Percentiles rank a stretch among this genome's conserved stretches.
Evolutionary conservation across 768 basidiomycete species (phyloP).

Genomic region (Tylopilus cervinicoccineus): DNA sequence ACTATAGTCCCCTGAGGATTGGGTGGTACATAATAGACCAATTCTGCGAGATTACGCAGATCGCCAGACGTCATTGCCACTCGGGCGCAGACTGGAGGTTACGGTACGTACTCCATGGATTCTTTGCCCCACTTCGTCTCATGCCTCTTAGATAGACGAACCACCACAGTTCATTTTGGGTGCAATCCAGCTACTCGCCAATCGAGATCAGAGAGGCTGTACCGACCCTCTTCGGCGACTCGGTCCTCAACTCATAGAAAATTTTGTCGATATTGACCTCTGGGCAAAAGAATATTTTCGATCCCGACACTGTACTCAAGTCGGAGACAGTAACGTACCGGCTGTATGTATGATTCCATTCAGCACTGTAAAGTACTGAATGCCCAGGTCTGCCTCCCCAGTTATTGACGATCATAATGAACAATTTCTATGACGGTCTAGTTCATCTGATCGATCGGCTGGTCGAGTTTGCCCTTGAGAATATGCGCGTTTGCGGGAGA

Average conservation of each 20-base stretch:
- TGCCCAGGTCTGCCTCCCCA: constrained; percentile 2
- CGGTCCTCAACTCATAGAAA: constrained; percentile 30
- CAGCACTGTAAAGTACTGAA: neutral
- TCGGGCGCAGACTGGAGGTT: constrained; percentile 23
- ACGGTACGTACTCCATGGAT: constrained; percentile 13
- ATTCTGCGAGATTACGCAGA: constrained; percentile 27
- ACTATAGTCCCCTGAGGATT: constrained; percentile 16
- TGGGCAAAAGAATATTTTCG: constrained; percentile 30
- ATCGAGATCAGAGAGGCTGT: constrained; percentile 17
- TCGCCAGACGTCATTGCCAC: constrained; percentile 23
- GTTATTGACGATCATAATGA: constrained; percentile 28
- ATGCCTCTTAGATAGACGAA: constrained; percentile 21
- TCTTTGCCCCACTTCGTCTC: neutral
- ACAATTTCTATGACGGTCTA: constrained; percentile 30
- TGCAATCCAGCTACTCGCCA: constrained; percentile 26
- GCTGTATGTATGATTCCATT: constrained; percentile 13
- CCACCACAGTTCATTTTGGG: constrained; percentile 24
- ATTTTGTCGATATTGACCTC: constrained; percentile 25
- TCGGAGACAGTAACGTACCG: constrained; percentile 16
- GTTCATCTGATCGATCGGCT: constrained; percentile 27
- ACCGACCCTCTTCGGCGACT: constrained; percentile 18
- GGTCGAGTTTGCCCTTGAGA: constrained; percentile 20
- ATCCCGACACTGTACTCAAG: constrained; percentile 11
- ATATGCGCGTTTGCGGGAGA: constrained; percentile 22
- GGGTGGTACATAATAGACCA: constrained; percentile 21